A percentile compares a stretch with the other conserved stretches of the same genome.
These are phyloP conservation scores for Wakefieldia striispora DNA, from an alignment of 768 basidiomycete genomes.

Conservation along the genomic window DNA sequence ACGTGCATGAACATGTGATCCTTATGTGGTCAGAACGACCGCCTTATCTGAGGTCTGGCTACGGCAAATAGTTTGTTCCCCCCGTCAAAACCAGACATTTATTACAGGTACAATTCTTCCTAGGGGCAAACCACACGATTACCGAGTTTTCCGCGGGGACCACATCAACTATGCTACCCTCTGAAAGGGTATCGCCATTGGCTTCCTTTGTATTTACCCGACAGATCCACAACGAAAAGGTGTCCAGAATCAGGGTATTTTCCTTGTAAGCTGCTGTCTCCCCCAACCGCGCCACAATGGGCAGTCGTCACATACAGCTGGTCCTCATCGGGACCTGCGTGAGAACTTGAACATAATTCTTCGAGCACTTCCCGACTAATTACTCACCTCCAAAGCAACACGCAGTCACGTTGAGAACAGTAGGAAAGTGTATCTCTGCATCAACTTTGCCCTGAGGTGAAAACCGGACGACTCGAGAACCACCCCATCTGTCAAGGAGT, in stretches of 20 bases:
- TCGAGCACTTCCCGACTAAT: conserved; percentile 1
- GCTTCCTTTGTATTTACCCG: conserved; percentile 24
- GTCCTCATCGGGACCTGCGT: conserved; percentile 56
- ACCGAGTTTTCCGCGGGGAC: no score
- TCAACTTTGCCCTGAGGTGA: conserved; percentile 52
- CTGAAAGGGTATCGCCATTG: conserved; percentile 23
- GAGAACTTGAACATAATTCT: background rate
- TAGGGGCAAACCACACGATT: no score
- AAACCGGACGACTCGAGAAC: conserved; percentile 56
- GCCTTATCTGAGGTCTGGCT: no score
- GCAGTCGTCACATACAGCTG: conserved; percentile 55
- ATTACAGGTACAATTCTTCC: no score
- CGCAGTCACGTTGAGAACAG: conserved; percentile 61
- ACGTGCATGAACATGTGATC: no score
- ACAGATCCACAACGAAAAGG: conserved; percentile 33
- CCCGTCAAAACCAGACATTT: no score
- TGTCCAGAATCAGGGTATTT: conserved; percentile 36
- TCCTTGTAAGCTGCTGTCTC: conserved; percentile 40
- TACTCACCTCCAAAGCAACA: conserved; percentile 57
- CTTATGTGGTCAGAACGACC: no score
- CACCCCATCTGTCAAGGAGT: conserved; percentile 53
- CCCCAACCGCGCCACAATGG: conserved; percentile 59
- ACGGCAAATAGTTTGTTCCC: no score
- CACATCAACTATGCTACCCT: conserved; percentile 6
- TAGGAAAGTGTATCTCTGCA: conserved; percentile 56